Base-by-base conservation (phyloP, 2,329 filamentous ascomycete genomes). In the Fusarium lateritium region DNA sequence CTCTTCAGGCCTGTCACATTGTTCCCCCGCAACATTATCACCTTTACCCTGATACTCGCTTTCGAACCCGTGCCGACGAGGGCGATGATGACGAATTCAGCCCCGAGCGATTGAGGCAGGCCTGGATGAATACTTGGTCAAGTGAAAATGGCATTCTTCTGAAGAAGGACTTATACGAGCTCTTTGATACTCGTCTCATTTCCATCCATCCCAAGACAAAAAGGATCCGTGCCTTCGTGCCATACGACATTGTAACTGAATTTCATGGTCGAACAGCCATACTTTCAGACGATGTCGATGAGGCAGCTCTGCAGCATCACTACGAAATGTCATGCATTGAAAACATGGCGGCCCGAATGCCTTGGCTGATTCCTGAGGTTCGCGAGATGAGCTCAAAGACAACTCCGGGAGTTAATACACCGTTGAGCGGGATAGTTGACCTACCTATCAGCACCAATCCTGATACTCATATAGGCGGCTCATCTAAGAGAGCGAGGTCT, bases 261-360 rank as follows among this genome's bases (percentile, higher is more conserved):
- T 61, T 50, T 7, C 21, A 65, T 2, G 47, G 64, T 0, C 45
- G 42, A 2, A 47, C 22, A 1, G 65, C 61, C 0, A 39, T n/a
- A 8, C 6, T 68, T 1, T 36, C 64, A 15, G 11, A 21, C 1
- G 45, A 24, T 3, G 43, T 73, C 19, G 63, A 72, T 34, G 33
- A 36, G 2, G 14, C 43, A 3, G 65, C 70, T 4, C 42, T 73
- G 5, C 61, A 56, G 3, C 62, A 73, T 26, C 60, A 75, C 22
- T 75, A 69, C 39, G 62, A 74, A 1, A 73, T 73, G 62, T 72
- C 63, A 33, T 73, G 69, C 45, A 67, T 73, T 21, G 64, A 72
- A 50, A 54, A 59, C 17, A 60, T 60, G 56, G 50, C 57, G 7
- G 57, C 57, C 6, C 11, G 54, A 50, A 31, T 31, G 28, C 28